Base-by-base conservation (phyloP, 2,329 filamentous ascomycete species). In the Cytospora schulzeri region DNA sequence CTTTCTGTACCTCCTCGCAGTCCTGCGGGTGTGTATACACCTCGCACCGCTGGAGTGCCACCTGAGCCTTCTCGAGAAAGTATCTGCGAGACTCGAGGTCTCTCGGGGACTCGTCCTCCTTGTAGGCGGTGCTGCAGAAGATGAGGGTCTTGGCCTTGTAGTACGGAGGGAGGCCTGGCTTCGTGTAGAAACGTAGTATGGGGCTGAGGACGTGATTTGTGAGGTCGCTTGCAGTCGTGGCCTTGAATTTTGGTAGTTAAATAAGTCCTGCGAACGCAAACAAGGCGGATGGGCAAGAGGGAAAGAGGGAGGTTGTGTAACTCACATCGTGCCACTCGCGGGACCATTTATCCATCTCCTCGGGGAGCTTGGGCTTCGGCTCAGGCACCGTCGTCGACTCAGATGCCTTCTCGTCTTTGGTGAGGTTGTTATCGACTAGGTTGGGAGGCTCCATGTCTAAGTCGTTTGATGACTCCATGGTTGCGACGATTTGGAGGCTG, bases 81-180 rank as follows among this genome's bases (percentile, higher is more conserved):
- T 48, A 48, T 48, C 45, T 48, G 45, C 45, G 45, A 14, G 45
- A 48, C 45, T 48, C 45, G 11, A 48, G 45, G 45, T 48, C 45
- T 24, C n/a, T 48, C n/a, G 9, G 45, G 1, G 45, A 48, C 45
- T 48, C 45, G n/a, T 24, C n/a, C 11, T 48, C 45, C 45, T 24
- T 22, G 45, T 48, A 48, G n/a, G 45, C 45, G n/a, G 45, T 55
- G 59, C 59, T 61, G 33, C 22, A 61, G 33, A 35, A 31, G 51
- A 55, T 61, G 35, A 29, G 35, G 26, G 33, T 17, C 35, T 61
- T 61, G 24, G 50, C 31, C 51, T 61, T 61, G 59, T 61, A 61
- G 35, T 54, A 31, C 6, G 28, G 59, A 5, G 59, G 51, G 28
- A 61, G 59, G 38, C n/a, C 51, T 8, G 51, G 51, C 19, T 22